phyloP scores from a whole-genome alignment of 208 protist species.

The Lotmaria passim region DNA sequence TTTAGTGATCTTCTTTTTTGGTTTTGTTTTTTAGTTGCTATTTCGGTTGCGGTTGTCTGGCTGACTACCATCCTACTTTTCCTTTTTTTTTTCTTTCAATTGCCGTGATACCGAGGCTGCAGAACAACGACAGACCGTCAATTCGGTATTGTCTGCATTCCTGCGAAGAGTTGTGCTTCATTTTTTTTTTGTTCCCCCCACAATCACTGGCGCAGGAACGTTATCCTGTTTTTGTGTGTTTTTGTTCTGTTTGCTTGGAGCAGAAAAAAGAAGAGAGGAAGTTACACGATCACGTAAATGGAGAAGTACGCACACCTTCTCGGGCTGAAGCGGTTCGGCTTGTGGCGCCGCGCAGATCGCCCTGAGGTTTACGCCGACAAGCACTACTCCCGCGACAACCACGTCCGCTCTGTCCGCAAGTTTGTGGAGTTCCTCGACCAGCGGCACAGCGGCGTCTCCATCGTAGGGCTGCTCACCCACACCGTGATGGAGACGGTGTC shows the following conservation, averaged over 20 bases:
- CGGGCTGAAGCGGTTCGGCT: slow-evolving; percentile 9
- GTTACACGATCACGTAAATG: background rate
- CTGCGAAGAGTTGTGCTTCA: too few species aligned
- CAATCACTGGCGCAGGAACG: too few species aligned
- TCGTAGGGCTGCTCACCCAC: slow-evolving; percentile 57
- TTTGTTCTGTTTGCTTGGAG: background rate
- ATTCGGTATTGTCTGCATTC: too few species aligned
- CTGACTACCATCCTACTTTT: too few species aligned
- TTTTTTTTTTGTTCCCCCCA: too few species aligned
- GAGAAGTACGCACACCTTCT: slow-evolving; percentile 21
- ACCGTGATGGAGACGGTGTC: slow-evolving; percentile 63
- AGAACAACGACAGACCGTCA: too few species aligned
- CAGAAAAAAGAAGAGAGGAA: background rate
- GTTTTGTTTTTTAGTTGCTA: too few species aligned
- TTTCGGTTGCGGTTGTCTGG: background rate
- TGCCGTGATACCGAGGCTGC: too few species aligned
- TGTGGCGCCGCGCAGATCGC: slow-evolving; percentile 25
- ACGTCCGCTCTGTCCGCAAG: slow-evolving; percentile 58
- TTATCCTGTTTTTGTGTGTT: too few species aligned
- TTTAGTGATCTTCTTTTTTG: too few species aligned
- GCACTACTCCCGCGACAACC: slow-evolving; percentile 44
- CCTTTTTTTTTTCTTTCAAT: too few species aligned
- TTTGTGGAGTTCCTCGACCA: slow-evolving; percentile 72
- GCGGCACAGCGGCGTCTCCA: slow-evolving; percentile 68
- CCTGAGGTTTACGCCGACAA: slow-evolving; percentile 36